Conservation (phyloP, 2,329 filamentous ascomycete species). For the Beauveria caledonica region DNA sequence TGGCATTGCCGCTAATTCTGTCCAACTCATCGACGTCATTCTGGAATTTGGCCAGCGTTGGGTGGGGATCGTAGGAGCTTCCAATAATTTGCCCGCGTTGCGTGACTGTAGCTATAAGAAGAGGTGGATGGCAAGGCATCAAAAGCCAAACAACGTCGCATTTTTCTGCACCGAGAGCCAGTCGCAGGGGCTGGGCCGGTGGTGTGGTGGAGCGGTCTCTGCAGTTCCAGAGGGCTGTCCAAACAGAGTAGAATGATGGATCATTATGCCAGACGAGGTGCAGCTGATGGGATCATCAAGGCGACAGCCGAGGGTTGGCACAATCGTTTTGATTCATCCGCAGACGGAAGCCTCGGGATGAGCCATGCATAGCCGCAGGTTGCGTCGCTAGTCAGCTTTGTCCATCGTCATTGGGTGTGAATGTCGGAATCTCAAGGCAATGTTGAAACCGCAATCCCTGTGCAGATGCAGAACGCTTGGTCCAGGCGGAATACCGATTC, state of each 20-base stretch:
- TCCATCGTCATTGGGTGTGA: neutral
- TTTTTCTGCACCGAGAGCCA: neutral
- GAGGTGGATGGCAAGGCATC: neutral
- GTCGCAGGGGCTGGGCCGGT: neutral
- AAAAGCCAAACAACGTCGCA: neutral
- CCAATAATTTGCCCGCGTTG: neutral
- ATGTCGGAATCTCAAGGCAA: neutral
- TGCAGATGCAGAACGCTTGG: neutral
- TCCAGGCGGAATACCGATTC: neutral
- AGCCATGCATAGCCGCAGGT: neutral
- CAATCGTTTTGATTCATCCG: neutral
- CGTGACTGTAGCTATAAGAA: neutral
- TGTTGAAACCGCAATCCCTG: neutral
- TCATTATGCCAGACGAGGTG: neutral
- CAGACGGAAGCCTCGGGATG: neutral
- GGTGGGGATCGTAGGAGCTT: neutral
- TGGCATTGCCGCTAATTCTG: neutral
- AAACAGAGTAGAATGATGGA: neutral
- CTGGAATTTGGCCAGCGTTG: neutral
- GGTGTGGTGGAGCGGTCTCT: neutral
- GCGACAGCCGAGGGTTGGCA: neutral
- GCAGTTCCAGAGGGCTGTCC: neutral
- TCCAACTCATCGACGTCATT: neutral
- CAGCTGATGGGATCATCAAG: neutral
- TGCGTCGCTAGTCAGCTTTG: neutral